Conservation (phyloP, 2,329 filamentous ascomycete species). For the Paracoccidioides brasiliensis region DNA sequence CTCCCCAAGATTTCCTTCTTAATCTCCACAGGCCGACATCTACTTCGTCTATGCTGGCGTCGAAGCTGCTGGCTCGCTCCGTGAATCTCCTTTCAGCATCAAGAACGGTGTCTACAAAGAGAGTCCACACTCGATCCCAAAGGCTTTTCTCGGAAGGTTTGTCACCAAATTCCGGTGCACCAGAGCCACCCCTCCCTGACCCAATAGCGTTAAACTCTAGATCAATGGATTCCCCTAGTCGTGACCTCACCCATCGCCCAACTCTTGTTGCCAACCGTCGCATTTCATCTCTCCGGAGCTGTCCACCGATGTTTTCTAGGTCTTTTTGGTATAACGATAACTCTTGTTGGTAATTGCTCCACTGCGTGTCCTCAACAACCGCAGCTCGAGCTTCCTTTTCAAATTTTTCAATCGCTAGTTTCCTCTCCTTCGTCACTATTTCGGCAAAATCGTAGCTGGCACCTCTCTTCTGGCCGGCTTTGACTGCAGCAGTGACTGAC, state of each 20-base stretch:
- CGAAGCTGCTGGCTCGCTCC: conserved; percentile 82
- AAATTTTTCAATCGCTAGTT: conserved; percentile 60
- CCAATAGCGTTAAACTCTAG: conserved; percentile 94
- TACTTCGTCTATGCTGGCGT: conserved; percentile 82
- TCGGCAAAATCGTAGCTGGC: conserved; percentile 87
- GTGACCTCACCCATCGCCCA: conserved; percentile 84
- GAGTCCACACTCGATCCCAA: conserved; percentile 89
- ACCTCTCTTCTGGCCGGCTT: conserved; percentile 83
- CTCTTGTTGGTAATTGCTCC: conserved; percentile 79
- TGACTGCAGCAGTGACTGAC: conserved; percentile 74
- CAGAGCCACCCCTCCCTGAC: conserved; percentile 68
- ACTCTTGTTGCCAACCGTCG: conserved; percentile 77
- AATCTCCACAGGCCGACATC: conserved; percentile 86
- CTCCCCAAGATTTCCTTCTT: conserved; percentile 86
- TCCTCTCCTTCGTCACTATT: conserved; percentile 76
- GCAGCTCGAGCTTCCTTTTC: conserved; percentile 61
- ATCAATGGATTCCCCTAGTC: conserved; percentile 74
- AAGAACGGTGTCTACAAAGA: conserved; percentile 68
- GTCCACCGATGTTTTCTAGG: conserved; percentile 72
- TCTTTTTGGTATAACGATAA: conserved; percentile 74
- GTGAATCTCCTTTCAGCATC: conserved; percentile 79
- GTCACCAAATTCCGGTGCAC: conserved; percentile 64
- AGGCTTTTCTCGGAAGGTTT: conserved; percentile 71
- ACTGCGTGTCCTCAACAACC: conserved; percentile 63
- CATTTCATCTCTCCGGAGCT: conserved; percentile 90